These are phyloP conservation scores for Skeletonema tropicum DNA, from an alignment of 108 stramenopile genomes.

Conservation along the genomic window DNA sequence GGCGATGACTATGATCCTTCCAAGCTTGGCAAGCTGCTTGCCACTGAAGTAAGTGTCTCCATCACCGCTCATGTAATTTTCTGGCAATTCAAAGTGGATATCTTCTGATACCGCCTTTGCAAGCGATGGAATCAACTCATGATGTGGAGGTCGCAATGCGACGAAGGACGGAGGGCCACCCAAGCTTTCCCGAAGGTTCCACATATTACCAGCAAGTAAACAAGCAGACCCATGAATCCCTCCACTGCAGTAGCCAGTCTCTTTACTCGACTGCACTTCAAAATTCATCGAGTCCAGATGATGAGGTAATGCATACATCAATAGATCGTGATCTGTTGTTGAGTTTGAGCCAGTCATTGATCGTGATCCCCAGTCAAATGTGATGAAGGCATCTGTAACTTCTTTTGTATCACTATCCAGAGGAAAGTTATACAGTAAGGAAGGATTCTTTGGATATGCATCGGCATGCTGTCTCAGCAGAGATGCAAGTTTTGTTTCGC, in stretches of 20 bases:
- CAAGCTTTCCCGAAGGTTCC: conserved; percentile 40
- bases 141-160: conserved; percentile 64
- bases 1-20: conserved; percentile 81
- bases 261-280: conserved; percentile 29
- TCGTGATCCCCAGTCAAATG: conserved; percentile 57
- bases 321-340: conserved; percentile 30
- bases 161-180: conserved; percentile 60
- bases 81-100: conserved; percentile 67
- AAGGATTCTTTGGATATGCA: conserved; percentile 68
- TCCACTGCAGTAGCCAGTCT: conserved; percentile 28
- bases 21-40: conserved; percentile 90
- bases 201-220: conserved; percentile 29
- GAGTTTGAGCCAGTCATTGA: background rate
- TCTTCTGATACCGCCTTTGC: conserved; percentile 56
- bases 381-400: conserved; percentile 19
- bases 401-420: conserved; percentile 25
- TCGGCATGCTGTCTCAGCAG: conserved; percentile 66
- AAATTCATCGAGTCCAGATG: conserved; percentile 59
- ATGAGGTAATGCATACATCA: conserved; percentile 76
- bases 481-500: conserved; percentile 56
- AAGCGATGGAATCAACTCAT: conserved; percentile 45
- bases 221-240: conserved; percentile 43
- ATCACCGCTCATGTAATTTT: conserved; percentile 81
- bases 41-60: conserved; percentile 97
- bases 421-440: conserved; percentile 58